phyloP scores from a whole-genome alignment of 2,329 filamentous ascomycete genomes.

The Monilinia polystroma region DNA sequence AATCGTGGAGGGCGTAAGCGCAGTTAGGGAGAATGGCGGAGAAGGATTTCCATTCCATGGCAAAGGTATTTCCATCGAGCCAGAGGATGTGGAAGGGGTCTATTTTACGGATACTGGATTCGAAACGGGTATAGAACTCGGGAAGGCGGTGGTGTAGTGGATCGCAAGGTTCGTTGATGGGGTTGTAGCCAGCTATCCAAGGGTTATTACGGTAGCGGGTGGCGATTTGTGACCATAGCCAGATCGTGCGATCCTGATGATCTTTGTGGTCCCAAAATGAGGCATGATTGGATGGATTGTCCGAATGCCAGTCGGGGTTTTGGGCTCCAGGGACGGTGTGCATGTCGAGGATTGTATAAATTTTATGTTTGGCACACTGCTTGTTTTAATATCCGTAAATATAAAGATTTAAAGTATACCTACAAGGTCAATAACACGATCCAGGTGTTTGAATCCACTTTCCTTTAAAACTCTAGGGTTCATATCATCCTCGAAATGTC shows the following conservation, averaged over 20 bases:
- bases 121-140: constrained; percentile 45
- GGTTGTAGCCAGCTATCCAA: constrained; percentile 39
- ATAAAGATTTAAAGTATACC: not conserved
- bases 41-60: constrained; percentile 51
- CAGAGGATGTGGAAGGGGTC: constrained; percentile 52
- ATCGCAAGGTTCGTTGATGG: constrained; percentile 42
- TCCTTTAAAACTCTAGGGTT: constrained; percentile 50
- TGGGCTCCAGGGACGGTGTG: constrained; percentile 49
- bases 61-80: constrained; percentile 54
- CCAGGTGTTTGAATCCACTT: constrained; percentile 50
- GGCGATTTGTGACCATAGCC: constrained; percentile 47
- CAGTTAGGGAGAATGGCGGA: constrained; percentile 47
- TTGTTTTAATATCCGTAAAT: not conserved
- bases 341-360: constrained; percentile 49
- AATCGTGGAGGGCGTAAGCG: constrained; percentile 56
- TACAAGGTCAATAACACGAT: constrained; percentile 48
- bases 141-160: constrained; percentile 42
- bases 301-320: constrained; percentile 51
- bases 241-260: constrained; percentile 47
- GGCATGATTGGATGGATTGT: constrained; percentile 43
- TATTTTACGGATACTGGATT: constrained; percentile 44
- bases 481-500: constrained; percentile 54
- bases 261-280: constrained; percentile 50
- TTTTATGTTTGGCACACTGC: constrained; percentile 43
- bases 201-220: constrained; percentile 46